Base-by-base conservation (phyloP, 768 basidiomycete species). In the Collybia sp. region DNA sequence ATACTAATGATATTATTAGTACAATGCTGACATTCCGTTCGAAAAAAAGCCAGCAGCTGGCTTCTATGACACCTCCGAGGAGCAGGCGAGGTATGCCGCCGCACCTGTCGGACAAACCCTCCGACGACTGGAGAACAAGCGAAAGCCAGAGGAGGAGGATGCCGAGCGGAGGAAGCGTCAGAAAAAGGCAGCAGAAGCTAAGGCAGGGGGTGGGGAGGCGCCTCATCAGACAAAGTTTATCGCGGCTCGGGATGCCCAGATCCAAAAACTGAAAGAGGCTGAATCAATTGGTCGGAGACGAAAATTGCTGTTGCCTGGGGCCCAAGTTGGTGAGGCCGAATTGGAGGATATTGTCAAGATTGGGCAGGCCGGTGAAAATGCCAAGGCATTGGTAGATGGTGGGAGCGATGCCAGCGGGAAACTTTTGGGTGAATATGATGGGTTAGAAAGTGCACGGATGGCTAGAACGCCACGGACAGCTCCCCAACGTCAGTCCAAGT, bases 331-430 rank as follows among this genome's bases (percentile, higher is more conserved):
- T 8, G 96, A 99, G 67, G 67, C 76, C 2, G 96, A 99, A 64
- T 67, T 99, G 42, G 96, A 98, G 68, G 93, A 97, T 53, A 97
- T 99, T 50, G 95, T 96, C 53, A 99, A 98, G 72, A 97, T 98
- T 58, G 96, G 96, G 0, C 83, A 89, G 61, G 87, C 88, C 0
- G 86, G 92, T 2, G 93, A 95, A 68, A 85, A 79, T 55, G 89
- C 95, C 13, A 85, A 93, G 61, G 81, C 87, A 3, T 59, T 97
- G 53, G 93, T 93, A 9, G 80, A 75, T 15, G 84, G 85, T 18
- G 91, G 88, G 6, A 86, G 79, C 43, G 90, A 90, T 53, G 88
- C 92, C 11, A 93, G 85, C 48, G 85, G 82, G n/a, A 79, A 82
- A 53, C 68, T 98, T 33, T 63, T 99, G 44, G 93, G 91, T 50